Evolutionary conservation across 139 green algal species (phyloP).

Genomic region (Ostreobium quekettii): DNA sequence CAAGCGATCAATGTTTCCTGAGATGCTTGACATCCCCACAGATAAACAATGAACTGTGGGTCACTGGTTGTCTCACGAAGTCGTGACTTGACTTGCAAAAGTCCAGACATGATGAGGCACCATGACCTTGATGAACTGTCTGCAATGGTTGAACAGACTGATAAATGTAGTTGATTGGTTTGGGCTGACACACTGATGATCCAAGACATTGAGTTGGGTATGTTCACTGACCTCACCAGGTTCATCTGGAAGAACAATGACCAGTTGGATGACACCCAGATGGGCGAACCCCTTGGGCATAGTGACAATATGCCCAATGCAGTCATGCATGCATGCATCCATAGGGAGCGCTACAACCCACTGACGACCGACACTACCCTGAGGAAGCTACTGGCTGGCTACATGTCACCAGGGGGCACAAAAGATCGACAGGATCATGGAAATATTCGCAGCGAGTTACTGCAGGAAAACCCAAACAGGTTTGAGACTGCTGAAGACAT

Average conservation of each 20-base stretch:
- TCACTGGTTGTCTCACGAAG: no score
- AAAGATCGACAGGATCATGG: conserved; percentile 91
- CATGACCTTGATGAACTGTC: no score
- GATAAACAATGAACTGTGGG: no score
- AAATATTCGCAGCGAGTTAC: conserved; percentile 75
- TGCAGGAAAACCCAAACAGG: conserved; percentile 48
- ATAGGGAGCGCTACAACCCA: conserved; percentile 37
- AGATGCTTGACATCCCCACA: no score
- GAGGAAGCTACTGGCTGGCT: conserved; percentile 54
- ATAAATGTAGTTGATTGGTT: no score
- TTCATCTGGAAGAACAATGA: conserved; percentile 54
- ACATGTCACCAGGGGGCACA: conserved; percentile 69
- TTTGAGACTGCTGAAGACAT: conserved; percentile 71
- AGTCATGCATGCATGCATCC: conserved; percentile 75
- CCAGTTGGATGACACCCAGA: conserved; percentile 51
- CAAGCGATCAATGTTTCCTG: no score
- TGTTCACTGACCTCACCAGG: no score
- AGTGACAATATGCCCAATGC: conserved; percentile 47
- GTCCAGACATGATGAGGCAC: no score
- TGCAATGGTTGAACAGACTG: no score
- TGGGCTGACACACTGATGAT: no score
- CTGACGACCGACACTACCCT: conserved; percentile 62
- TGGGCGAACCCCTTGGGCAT: conserved; percentile 77
- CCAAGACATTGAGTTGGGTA: no score
- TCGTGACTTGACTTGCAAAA: no score